Base-by-base conservation (phyloP, 2,329 filamentous ascomycete genomes). In the Ceratocystis smalleyi region DNA sequence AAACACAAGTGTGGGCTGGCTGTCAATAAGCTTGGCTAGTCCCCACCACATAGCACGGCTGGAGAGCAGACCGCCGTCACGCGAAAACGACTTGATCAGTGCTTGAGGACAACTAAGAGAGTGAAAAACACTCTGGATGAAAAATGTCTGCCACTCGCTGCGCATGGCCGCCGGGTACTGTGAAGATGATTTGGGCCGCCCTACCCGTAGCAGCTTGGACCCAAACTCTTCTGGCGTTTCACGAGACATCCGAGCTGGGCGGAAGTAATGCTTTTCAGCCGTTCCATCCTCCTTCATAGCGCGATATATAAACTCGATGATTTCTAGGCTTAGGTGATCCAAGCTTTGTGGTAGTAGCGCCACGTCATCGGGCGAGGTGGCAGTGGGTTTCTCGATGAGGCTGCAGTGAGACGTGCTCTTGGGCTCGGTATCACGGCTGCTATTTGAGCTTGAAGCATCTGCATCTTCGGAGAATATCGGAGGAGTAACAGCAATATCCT, bases 121-220 rank as follows among this genome's bases (percentile, higher is more conserved):
- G 68, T 81, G 81, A 70, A 86, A 87, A 5, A 87, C 73, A 61
- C 81, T 83, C 69, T 87, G 85, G 67, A 85, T 80, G 40, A 81
- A 77, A 69, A 87, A 87, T 1, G 77, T 70, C 67, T 78, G 81
- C 81, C 84, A 87, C 66, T 82, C 76, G 12, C 74, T 70, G 64
- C 72, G 75, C 30, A 78, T 57, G 12, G 65, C 67, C 61, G 72
- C 69, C 1, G 71, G 68, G 2, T 73, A 74, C 0, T 69, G 43
- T 15, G 54, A 35, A 35, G 3, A 30, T 55, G 64, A 45, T 49
- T 62, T 67, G 19, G 62, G 30, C 35, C 59, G 61, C 1, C 63
- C 61, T 3, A 64, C 30, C 15, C 64, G 66, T 8, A 59, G 45
- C 40, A 62, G 64, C 59, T 65, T 64, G 8, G 54, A 57, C 22